phyloP scores from a whole-genome alignment of 352 stramenopile species.

The Phytophthora syringae region DNA sequence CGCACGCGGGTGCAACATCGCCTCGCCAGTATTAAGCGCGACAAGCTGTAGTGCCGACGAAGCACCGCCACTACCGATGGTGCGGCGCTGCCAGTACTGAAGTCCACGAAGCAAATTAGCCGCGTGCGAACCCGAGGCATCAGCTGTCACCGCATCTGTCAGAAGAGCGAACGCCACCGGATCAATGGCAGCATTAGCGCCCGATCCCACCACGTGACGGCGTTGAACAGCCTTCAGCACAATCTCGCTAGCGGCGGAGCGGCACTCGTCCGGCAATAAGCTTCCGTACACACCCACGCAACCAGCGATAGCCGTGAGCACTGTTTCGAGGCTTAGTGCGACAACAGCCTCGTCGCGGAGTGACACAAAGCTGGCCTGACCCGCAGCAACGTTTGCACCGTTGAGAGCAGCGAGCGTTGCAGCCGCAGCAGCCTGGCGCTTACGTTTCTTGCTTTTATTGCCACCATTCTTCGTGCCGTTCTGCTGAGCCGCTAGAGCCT shows the following conservation, averaged over 20 bases:
- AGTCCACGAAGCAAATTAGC: conserved; percentile 62
- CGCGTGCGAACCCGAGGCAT: conserved; percentile 59
- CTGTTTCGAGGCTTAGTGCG: conserved; percentile 53
- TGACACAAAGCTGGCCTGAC: conserved; percentile 57
- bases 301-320: conserved; percentile 57
- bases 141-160: conserved; percentile 56
- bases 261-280: conserved; percentile 53
- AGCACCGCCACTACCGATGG: conserved; percentile 23
- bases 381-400: conserved; percentile 16
- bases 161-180: conserved; percentile 62
- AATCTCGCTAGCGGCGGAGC: conserved; percentile 54
- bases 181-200: conserved; percentile 31
- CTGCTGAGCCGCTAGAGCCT: conserved; percentile 23
- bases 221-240: conserved; percentile 46
- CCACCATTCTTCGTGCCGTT: conserved; percentile 28
- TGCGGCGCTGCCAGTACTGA: conserved; percentile 57
- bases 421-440: conserved; percentile 68
- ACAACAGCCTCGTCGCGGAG: conserved; percentile 52
- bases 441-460: conserved; percentile 87
- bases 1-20: conserved; percentile 73
- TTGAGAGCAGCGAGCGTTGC: conserved; percentile 48
- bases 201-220: conserved; percentile 23
- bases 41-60: conserved; percentile 52
- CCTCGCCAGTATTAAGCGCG: conserved; percentile 69
- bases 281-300: conserved; percentile 69